Percentiles rank a stretch among this genome's conserved stretches.
Conservation (phyloP, 2,329 filamentous ascomycete species). For the Coniochaeta prunicola region DNA sequence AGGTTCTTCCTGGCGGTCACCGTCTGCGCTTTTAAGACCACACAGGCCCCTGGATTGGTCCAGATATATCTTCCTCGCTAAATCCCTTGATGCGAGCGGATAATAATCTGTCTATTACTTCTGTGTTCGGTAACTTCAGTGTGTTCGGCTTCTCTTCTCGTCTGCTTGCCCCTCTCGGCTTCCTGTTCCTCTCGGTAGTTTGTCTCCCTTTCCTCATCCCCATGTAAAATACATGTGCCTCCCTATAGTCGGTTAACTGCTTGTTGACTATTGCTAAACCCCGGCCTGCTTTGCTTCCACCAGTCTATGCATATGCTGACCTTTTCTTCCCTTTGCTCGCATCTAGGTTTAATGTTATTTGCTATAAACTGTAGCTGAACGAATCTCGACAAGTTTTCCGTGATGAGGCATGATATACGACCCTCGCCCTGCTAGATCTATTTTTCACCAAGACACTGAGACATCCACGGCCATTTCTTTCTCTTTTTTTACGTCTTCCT, state of each 20-base stretch:
- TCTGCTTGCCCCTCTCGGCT: constrained; percentile 3
- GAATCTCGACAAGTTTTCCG: not conserved
- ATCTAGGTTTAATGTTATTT: not conserved
- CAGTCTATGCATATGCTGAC: not conserved
- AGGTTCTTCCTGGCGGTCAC: not conserved
- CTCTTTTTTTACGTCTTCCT: not conserved
- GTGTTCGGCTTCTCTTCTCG: not conserved
- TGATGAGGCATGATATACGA: constrained; percentile 1
- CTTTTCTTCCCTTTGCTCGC: not conserved
- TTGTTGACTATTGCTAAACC: constrained; percentile 2
- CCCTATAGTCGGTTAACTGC: constrained; percentile 5
- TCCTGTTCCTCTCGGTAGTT: constrained; percentile 8
- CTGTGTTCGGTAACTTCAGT: not conserved
- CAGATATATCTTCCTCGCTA: not conserved
- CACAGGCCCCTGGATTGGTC: not conserved
- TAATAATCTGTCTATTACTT: not conserved
- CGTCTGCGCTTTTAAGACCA: not conserved
- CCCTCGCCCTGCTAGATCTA: not conserved
- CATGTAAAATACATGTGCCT: constrained; percentile 5
- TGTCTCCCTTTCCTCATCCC: constrained; percentile 1
- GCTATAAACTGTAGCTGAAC: not conserved
- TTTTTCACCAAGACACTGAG: not conserved
- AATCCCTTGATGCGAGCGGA: not conserved
- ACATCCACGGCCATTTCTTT: no score
- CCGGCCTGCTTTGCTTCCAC: not conserved